Base-by-base conservation (phyloP, 192 early-diverging fungal species). In the Oehlia diaphana region DNA sequence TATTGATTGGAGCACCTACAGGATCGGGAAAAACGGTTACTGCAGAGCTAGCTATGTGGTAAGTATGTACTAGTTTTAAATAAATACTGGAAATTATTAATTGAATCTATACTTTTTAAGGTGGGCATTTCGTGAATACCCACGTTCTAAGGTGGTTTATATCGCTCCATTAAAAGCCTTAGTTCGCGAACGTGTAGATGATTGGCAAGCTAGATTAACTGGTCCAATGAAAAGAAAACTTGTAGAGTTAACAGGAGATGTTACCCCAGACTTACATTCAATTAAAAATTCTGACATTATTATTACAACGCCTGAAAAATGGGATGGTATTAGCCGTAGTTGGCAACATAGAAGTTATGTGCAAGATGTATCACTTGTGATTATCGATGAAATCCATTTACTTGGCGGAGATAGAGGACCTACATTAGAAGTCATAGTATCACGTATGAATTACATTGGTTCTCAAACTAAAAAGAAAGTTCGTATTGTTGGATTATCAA, bases 381-480 rank as follows among this genome's bases (percentile, higher is more conserved):
- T 99, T 64, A 97, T 99, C 82, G 98, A 98, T 86, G 98, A 99
- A 88, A 99, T 99, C 67, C 97, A 99, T 83, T 86, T 98, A 74
- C 90, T 99, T 16, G 97, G 97, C 31, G 95, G 95, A 23, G 98
- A 99, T 82, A 93, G 96, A 78, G 98, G 98, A 1, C 96, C 98
- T 31, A 97, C 96, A 84, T 84, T 99, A 68, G 98, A 99, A 81
- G 95, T 97, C 14, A 98, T 99, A 85, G 96, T 99, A 9, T 96
- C 96, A 21, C 91, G 98, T 28, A 97, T 98, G 96, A 96, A 98
- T 83, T 97, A 97, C 80, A 99, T 99, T 84, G 92, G 94, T 0
- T 90, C 93, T 7, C 91, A 95, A 79, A 93, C 90, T 7, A 84
- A 87, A 21, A 84, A 89, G 65, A 82, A 92, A 19, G 93, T 98